Base-by-base conservation (phyloP, 495 filamentous ascomycete genomes). In the Paragyromitra xinjiangensis region DNA sequence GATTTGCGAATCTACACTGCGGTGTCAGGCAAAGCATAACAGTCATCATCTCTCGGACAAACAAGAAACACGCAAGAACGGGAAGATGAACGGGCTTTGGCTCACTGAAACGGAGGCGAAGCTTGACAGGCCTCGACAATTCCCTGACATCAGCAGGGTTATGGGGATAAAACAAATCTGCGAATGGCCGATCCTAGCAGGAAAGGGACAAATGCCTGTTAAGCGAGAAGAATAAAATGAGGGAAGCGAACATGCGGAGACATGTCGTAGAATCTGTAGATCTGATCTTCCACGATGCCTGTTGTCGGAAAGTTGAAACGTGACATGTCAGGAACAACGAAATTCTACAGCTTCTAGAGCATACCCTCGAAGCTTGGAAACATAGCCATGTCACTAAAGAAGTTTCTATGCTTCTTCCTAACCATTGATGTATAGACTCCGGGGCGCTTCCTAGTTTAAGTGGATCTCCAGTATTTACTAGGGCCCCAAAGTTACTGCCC, bases 351-450 rank as follows among this genome's bases (percentile, higher is more conserved):
- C 66, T 71, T 76, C 73, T 71, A 64, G 71, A 71, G 37, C 66
- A 22, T 26, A 70, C 37, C 53, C 68, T 50, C 56, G 24, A 51
- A 61, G 56, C 42, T 53, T 53, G 24, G 69, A 73, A 61, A 59
- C 51, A 69, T 59, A 19, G 11, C 24, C n/a, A 69, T 74, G 34
- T 62, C 39, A 42, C 51, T 50, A 2, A 42, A 50, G 69, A 77
- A 73, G 61, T 69, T 77, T 77, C 74, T 61, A 73, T 73, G 61
- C n/a, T 42, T 71, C 62, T 66, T 29, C 34, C 61, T 59, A 29
- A 44, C 26, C 8, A 24, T 19, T 65, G 24, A 9, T 63, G 62
- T 42, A 34, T 45, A 58, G 29, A 26, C 48, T 64, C 22, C 19
- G 59, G 34, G 53, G 71, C 64, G 69, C 61, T 77, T 73, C 58